Evolutionary conservation across 306 rosid species (phyloP), one percentile per base, ranked within the genome.

Genomic region (Bauhinia variegata): DNA sequence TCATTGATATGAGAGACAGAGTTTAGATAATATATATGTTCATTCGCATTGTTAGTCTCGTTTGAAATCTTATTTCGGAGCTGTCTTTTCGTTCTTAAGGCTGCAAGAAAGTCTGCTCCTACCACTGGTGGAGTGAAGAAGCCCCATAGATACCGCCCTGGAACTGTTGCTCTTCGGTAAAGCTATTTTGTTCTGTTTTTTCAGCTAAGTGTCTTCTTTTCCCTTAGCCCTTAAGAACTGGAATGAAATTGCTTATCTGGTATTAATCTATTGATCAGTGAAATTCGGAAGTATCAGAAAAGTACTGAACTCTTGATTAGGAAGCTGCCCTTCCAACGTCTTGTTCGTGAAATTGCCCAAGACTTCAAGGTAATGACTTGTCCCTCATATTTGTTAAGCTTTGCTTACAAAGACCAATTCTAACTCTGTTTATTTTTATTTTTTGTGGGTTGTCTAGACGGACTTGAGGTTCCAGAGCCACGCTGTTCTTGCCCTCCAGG

Each of bases 381-480:
- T 31, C 3, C 41, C 6, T 23, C 4, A 31, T 17, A 5, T 59
- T 39, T 12, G 2, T 65, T 28, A 36, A 23, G 28, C 2, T n/a
- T n/a, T n/a, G n/a, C n/a, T n/a, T n/a, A n/a, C 28, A 23, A 23
- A 23, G 28, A 23, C 28, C 28, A 23, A 23, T 23, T 23, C 28
- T 23, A 23, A 23, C 28, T 23, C 28, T 23, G 2, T 23, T 2
- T 23, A 1, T 23, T n/a, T 23, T 23, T 51, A 4, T 13, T 5
- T 48, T 5, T 53, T 75, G 4, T 33, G 38, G 53, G n/a, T 71
- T 18, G 14, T 58, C 12, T 63, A 64, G 82, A 77, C 82, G 36
- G 77, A 77, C 52, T 59, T 77, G 70, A 59, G 82, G 82, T 77
- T 77, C 82, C 74, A 77, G 65, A 77, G 81, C 65, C 77, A 77